phyloP scores from a whole-genome alignment of 768 basidiomycete species.

The Leccinum subgranulosum region DNA sequence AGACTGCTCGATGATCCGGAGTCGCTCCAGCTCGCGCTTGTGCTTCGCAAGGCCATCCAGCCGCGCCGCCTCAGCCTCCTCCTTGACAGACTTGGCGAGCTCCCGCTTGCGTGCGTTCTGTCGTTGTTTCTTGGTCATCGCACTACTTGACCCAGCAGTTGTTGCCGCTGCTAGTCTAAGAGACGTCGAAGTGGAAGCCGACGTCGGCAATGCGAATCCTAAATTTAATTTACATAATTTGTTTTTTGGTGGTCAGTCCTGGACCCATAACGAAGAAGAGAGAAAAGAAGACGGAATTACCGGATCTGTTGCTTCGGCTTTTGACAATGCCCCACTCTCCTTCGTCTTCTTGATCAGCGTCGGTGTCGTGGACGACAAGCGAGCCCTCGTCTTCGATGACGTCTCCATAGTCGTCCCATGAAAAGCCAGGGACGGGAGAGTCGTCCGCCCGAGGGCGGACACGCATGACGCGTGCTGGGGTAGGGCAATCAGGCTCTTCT shows the following conservation, averaged over 20 bases:
- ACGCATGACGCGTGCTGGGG: conserved; percentile 66
- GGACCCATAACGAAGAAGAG: not conserved
- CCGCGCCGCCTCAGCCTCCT: conserved; percentile 50
- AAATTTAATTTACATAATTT: not conserved
- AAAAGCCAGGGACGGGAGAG: conserved; percentile 60
- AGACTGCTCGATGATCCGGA: conserved; percentile 46
- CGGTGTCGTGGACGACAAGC: conserved; percentile 51
- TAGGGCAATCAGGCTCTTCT: conserved; percentile 52
- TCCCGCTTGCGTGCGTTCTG: conserved; percentile 63
- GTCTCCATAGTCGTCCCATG: conserved; percentile 79
- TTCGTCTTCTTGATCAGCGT: conserved; percentile 70
- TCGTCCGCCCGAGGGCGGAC: conserved; percentile 57
- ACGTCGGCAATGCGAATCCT: conserved; percentile 17
- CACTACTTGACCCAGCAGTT: conserved; percentile 8
- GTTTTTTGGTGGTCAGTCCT: not conserved
- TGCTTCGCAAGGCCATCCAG: conserved; percentile 53
- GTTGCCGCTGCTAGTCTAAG: conserved; percentile 33
- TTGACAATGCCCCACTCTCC: conserved; percentile 76
- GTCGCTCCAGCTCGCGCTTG: conserved; percentile 55
- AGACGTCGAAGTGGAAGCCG: conserved; percentile 14
- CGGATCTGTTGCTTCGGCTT: conserved; percentile 41
- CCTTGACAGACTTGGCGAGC: conserved; percentile 54
- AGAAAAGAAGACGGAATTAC: conserved; percentile 30
- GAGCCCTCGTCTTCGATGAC: conserved; percentile 36
- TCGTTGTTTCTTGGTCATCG: conserved; percentile 63